Conservation (phyloP, 257 asterid genomes). For the Rubia yunnanensis region DNA sequence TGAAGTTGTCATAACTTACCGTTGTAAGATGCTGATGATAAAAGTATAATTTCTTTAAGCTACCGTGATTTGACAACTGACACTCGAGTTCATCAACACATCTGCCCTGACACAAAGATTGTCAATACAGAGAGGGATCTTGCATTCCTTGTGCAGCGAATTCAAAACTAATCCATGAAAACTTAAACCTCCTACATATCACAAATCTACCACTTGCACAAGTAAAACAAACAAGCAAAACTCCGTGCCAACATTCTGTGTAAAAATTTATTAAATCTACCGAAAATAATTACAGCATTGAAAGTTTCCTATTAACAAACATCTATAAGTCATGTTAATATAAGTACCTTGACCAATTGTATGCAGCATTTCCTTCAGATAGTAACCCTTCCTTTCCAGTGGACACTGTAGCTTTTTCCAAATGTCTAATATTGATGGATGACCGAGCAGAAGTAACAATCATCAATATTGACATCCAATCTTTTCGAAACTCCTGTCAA, state of each 20-base stretch:
- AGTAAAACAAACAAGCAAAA: neutral
- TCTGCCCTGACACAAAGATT: constrained; percentile 43
- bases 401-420: constrained; percentile 97
- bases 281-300: neutral
- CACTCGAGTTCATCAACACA: constrained; percentile 95
- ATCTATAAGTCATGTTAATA: constrained; percentile 12
- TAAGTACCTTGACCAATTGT: constrained; percentile 92
- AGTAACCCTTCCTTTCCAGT: constrained; percentile 96
- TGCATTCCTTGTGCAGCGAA: neutral
- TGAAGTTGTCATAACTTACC: constrained; percentile 33
- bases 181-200: neutral
- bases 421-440: constrained; percentile 86
- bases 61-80: constrained; percentile 83
- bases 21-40: constrained; percentile 97
- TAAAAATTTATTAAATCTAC: neutral
- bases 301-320: constrained; percentile 8
- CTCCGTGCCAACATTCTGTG: neutral
- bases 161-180: neutral
- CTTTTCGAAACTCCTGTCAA: constrained; percentile 78
- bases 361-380: constrained; percentile 96
- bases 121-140: constrained; percentile 4
- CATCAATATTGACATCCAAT: constrained; percentile 91
- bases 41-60: constrained; percentile 89
- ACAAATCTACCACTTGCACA: neutral
- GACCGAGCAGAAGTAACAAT: constrained; percentile 98